Percentiles rank a stretch among this genome's conserved stretches.
Evolutionary conservation across 495 filamentous ascomycete genomes (phyloP).

Genomic region (Pyrenula massariospora): DNA sequence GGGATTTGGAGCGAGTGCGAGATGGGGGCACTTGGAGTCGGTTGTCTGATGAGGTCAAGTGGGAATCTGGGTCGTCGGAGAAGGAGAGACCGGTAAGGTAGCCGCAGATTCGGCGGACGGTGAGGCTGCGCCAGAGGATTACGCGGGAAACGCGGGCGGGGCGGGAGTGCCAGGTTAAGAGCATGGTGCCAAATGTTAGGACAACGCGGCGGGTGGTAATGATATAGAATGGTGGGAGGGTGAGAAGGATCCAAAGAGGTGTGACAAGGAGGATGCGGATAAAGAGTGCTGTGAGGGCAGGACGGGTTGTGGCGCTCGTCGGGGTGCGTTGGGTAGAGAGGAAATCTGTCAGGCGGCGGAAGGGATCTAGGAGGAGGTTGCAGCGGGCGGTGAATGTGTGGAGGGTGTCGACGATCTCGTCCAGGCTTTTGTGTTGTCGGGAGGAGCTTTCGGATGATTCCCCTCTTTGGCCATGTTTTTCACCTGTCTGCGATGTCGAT

Average conservation of each 20-base stretch:
- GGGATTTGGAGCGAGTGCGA: slow-evolving; percentile 15
- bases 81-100: slow-evolving; percentile 74
- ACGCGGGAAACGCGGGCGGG: slow-evolving; percentile 75
- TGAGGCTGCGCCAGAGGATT: slow-evolving; percentile 80
- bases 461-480: slow-evolving; percentile 40
- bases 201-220: slow-evolving; percentile 80
- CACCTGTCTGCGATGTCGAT: slow-evolving; percentile 62
- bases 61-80: slow-evolving; percentile 21
- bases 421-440: slow-evolving; percentile 72
- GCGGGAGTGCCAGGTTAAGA: slow-evolving; percentile 82
- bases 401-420: slow-evolving; percentile 92
- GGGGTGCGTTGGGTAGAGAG: slow-evolving; percentile 84
- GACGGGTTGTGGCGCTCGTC: slow-evolving; percentile 81
- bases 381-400: slow-evolving; percentile 79
- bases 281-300: slow-evolving; percentile 83
- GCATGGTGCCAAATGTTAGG: slow-evolving; percentile 65
- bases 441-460: slow-evolving; percentile 45
- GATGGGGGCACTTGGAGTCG: slow-evolving; percentile 10
- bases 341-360: slow-evolving; percentile 81
- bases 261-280: slow-evolving; percentile 79
- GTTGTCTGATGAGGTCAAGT: neutral
- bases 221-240: slow-evolving; percentile 69
- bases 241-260: slow-evolving; percentile 74
- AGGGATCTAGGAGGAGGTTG: slow-evolving; percentile 81
- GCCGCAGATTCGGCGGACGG: slow-evolving; percentile 51